Base-by-base conservation (phyloP, 345 rosid genomes). In the Brassica nigra region DNA sequence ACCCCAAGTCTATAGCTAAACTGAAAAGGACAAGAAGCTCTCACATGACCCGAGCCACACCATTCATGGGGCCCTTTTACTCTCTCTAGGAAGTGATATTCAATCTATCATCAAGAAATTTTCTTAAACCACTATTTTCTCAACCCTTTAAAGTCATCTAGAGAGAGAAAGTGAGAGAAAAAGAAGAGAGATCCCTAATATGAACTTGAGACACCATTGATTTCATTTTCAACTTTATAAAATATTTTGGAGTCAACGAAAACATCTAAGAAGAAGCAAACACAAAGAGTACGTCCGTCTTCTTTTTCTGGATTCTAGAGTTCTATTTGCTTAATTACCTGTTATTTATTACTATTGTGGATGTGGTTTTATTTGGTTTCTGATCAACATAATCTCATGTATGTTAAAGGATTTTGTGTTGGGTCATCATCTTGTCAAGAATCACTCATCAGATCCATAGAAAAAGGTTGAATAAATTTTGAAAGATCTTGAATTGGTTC, bases 41-140 rank as follows among this genome's bases (percentile, higher is more conserved):
- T 86, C 95, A 89, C 95, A 89, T 89, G 91, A 89, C 89, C 47
- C 81, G 75, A 89, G 88, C 91, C 88, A 87, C 86, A 89, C 80
- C 92, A 89, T 81, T 85, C 86, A 86, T 90, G 91, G 95, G 90
- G 3, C 91, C 95, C 91, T 87, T 69, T 72, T 54, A 58, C 66
- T 62, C 82, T 63, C 28, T 67, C 80, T 72, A 54, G 39, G 72
- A 33, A 66, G 28, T 44, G 61, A 71, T 71, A 81, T 78, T 83
- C 78, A 80, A 77, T 82, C 82, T 77, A 59, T 42, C 84, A 85
- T 73, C 42, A 59, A 76, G 37, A 47, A 64, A 78, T 39, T 57
- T 67, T 72, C 62, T 54, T 29, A 76, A 81, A 62, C 77, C 81
- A 61, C 80, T 61, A 58, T 55, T 54, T 74, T 80, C 80, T 83